A percentile compares a stretch with the other conserved stretches of the same genome.
Evolutionary conservation across 768 basidiomycete genomes (phyloP).

Genomic region (Termitomyces heimii): DNA sequence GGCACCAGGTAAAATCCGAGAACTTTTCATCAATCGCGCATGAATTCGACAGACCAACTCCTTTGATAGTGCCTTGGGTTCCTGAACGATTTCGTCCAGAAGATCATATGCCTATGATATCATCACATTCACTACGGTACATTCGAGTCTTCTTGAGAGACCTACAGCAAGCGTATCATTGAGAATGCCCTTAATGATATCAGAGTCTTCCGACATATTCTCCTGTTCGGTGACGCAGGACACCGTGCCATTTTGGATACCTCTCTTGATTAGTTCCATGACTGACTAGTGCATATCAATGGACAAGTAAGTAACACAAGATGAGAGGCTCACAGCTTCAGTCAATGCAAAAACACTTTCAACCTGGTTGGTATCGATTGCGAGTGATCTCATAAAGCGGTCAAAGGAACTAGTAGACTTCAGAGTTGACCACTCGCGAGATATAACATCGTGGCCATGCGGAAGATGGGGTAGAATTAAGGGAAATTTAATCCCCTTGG

Average conservation of each 20-base stretch:
- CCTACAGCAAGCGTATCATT: conserved; percentile 22
- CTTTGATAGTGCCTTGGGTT: conserved; percentile 8
- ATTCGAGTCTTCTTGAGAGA: not conserved
- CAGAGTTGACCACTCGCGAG: conserved; percentile 15
- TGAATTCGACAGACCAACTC: conserved; percentile 21
- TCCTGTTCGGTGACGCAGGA: conserved; percentile 8
- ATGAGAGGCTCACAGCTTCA: conserved; percentile 11
- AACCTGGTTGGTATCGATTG: conserved; percentile 23
- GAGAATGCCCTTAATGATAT: conserved; percentile 20
- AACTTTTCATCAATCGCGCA: conserved; percentile 21
- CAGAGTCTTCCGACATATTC: conserved; percentile 16
- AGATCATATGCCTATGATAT: conserved; percentile 15
- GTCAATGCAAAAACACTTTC: conserved; percentile 20
- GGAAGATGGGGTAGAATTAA: conserved; percentile 16
- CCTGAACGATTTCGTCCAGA: conserved; percentile 8
- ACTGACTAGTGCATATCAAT: conserved; percentile 14
- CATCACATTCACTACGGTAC: not conserved
- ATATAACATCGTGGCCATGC: conserved; percentile 14
- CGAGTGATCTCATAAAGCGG: conserved; percentile 17
- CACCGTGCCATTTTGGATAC: conserved; percentile 14
- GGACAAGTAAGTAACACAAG: not conserved
- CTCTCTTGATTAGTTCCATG: conserved; percentile 15
- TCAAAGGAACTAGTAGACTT: conserved; percentile 7
- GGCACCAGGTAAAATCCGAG: conserved; percentile 12
- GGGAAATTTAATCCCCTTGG: conserved; percentile 19